A percentile compares a stretch with the other conserved stretches of the same genome.
Evolutionary conservation across 345 rosid genomes (phyloP).

Genomic region (Rhizophora apiculata): DNA sequence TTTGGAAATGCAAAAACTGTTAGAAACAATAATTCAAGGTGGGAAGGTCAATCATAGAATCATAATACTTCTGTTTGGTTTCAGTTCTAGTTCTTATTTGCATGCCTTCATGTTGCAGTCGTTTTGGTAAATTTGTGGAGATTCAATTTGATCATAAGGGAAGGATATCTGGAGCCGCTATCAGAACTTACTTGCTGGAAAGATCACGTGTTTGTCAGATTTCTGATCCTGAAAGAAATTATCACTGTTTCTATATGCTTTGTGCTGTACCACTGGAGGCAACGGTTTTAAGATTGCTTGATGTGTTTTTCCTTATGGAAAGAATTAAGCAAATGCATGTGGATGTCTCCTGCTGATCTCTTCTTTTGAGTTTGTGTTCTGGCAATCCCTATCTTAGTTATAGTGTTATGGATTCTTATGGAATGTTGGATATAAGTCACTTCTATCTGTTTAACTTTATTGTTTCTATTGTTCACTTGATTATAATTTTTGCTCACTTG

Average conservation of each 20-base stretch:
- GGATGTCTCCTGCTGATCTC: background rate
- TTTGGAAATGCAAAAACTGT: constrained; percentile 92
- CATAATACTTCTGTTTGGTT: background rate
- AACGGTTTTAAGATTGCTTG: background rate
- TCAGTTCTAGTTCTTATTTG: background rate
- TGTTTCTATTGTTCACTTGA: background rate
- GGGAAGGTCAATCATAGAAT: background rate
- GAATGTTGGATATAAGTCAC: background rate
- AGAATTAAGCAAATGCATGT: background rate
- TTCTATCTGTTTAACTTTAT: background rate
- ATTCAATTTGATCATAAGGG: constrained; percentile 84
- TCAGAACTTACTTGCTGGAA: constrained; percentile 74
- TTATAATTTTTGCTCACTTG: no score
- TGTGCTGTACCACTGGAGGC: constrained; percentile 74
- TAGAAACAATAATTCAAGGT: constrained; percentile 91
- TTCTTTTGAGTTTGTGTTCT: no score
- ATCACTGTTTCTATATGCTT: constrained; percentile 70
- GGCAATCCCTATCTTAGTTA: background rate
- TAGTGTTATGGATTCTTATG: background rate
- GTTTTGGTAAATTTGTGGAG: constrained; percentile 90
- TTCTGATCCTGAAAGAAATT: constrained; percentile 78
- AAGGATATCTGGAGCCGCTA: constrained; percentile 82
- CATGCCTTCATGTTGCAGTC: constrained; percentile 35
- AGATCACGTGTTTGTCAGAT: constrained; percentile 80
- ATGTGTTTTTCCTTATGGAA: background rate